A percentile compares a stretch with the other conserved stretches of the same genome.
These are phyloP conservation scores for Tuber brumale DNA, from an alignment of 495 filamentous ascomycete genomes.

Conservation along the genomic window DNA sequence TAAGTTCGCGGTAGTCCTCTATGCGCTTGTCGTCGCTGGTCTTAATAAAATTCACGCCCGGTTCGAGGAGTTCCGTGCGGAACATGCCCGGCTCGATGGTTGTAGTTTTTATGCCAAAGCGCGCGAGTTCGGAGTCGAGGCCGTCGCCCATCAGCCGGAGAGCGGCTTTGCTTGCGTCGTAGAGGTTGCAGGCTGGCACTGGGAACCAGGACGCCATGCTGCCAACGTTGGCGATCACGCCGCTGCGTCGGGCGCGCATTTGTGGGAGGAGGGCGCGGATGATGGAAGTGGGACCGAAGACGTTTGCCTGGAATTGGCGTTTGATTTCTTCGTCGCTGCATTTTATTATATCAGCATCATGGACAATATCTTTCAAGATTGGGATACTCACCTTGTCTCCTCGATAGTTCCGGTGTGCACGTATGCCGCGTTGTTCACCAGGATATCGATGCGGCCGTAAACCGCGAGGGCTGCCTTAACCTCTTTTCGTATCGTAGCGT, in stretches of 20 bases:
- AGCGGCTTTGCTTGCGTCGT: background rate
- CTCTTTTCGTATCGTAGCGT: background rate
- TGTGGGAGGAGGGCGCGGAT: constrained; percentile 48
- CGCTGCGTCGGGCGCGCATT: constrained; percentile 44
- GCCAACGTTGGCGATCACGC: constrained; percentile 48
- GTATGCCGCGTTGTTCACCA: constrained; percentile 52
- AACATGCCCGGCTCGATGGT: constrained; percentile 46
- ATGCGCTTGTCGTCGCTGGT: constrained; percentile 23
- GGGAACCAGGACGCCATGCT: constrained; percentile 41
- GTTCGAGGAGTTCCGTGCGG: constrained; percentile 16
- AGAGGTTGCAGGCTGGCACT: background rate
- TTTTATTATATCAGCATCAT: background rate
- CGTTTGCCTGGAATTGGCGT: constrained; percentile 46
- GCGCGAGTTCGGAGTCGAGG: constrained; percentile 43
- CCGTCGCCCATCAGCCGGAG: background rate
- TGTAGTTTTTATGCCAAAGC: constrained; percentile 45
- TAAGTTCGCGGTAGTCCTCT: constrained; percentile 27
- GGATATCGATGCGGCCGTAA: constrained; percentile 47
- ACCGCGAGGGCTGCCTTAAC: constrained; percentile 45
- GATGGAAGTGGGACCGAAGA: constrained; percentile 48
- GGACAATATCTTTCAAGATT: background rate
- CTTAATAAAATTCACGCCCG: background rate
- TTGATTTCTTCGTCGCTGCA: constrained; percentile 41
- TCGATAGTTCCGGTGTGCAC: constrained; percentile 43
- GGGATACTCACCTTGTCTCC: constrained; percentile 24